Conservation (phyloP, 495 filamentous ascomycete species). For the Penicillium lividum region DNA sequence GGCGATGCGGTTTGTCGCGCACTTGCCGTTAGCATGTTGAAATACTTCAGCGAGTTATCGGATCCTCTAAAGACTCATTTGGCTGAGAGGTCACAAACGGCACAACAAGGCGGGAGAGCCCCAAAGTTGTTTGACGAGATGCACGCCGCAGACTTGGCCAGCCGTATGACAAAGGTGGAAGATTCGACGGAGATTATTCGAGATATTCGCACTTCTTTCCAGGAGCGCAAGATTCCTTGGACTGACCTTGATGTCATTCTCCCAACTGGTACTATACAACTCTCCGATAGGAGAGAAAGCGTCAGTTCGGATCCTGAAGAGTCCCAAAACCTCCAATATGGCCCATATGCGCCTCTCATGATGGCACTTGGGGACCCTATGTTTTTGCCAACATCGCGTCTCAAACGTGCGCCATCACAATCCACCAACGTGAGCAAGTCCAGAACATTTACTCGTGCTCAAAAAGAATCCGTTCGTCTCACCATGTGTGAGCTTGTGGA, state of each 20-base stretch:
- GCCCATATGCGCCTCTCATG: constrained; percentile 70
- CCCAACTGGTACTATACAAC: constrained; percentile 70
- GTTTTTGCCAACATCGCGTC: constrained; percentile 83
- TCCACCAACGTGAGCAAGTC: constrained; percentile 74
- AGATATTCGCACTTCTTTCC: constrained; percentile 69
- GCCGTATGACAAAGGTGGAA: constrained; percentile 76
- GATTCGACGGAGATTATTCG: constrained; percentile 69
- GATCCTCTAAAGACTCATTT: constrained; percentile 66
- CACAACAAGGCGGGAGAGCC: constrained; percentile 38
- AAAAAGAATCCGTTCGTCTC: constrained; percentile 79
- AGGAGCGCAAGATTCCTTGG: constrained; percentile 75
- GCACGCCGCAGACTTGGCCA: constrained; percentile 88
- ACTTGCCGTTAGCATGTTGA: constrained; percentile 85
- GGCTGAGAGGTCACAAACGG: constrained; percentile 35
- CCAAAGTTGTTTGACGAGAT: constrained; percentile 81
- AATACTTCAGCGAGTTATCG: constrained; percentile 88
- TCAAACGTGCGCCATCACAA: constrained; percentile 84
- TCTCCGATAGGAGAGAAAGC: constrained; percentile 38
- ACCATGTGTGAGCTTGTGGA: constrained; percentile 91
- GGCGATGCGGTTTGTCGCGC: constrained; percentile 88
- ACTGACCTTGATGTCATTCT: constrained; percentile 87
- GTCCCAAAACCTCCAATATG: constrained; percentile 65
- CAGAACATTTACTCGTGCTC: constrained; percentile 71
- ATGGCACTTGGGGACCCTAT: constrained; percentile 76
- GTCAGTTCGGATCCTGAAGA: constrained; percentile 50